Evolutionary conservation across 2,329 filamentous ascomycete species (phyloP), one percentile per base, ranked within the genome.

Genomic region (Xylariaceae sp.): DNA sequence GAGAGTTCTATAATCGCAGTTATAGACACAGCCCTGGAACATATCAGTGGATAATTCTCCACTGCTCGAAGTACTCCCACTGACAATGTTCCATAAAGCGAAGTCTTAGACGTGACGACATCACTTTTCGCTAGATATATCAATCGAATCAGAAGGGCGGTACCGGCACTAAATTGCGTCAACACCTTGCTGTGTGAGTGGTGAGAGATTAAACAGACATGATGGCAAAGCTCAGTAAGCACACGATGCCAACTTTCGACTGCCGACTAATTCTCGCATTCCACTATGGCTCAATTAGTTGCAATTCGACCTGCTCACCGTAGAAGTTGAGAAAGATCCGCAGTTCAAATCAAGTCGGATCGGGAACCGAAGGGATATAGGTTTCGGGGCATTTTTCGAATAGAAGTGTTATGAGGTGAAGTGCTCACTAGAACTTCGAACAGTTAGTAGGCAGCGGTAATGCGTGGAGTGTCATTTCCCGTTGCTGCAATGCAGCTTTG

Each of bases 181-280:
- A 61, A 50, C 46, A 11, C 31, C 18, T 40, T 16, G 19, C 11
- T 13, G 17, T 41, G 6, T 22, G 13, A 14, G 7, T n/a, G 10
- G 42, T 9, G 7, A 3, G 1, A n/a, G 13, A 1, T 19, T 10
- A 3, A 1, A 63, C 71, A 63, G 65, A 80, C 76, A 81, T 62
- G 53, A 78, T 71, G 12, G 73, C 79, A 66, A 81, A 73, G 39
- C 75, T 71, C 2, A 82, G 62, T 44, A 83, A 71, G 2, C 73
- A 58, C 5, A 71, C 73, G 28, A 82, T 69, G 14, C 73, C 67
- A 6, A 73, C 47, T 58, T 80, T 81, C 3, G 73, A 76, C 36
- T 70, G 68, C 38, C 63, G 63, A 40, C 73, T 74, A 66, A 82
- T 76, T 51, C 76, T 72, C 34, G 81, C 68, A 17, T 73, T 66